Percentiles rank a stretch among this genome's conserved stretches.
Evolutionary conservation across 768 basidiomycete species (phyloP).

Genomic region (Auricularia heimuer): DNA sequence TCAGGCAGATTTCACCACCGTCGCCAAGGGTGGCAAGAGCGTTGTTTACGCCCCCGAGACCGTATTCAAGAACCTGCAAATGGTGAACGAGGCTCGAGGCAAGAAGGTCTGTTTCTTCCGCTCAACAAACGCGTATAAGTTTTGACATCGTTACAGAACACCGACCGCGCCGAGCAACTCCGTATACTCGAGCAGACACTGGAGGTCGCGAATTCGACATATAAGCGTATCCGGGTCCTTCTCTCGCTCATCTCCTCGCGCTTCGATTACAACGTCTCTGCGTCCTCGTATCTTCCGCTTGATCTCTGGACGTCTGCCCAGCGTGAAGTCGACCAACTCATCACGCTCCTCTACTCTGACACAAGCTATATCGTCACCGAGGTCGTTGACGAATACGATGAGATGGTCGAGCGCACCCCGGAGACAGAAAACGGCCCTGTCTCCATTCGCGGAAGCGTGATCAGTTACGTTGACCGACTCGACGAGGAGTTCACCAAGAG

Average conservation of each 20-base stretch:
- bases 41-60: slow-evolving; percentile 74
- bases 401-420: slow-evolving; percentile 73
- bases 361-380: slow-evolving; percentile 77
- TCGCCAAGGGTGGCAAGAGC: slow-evolving; percentile 81
- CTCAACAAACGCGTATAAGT: neutral
- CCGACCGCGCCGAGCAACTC: slow-evolving; percentile 91
- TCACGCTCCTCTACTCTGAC: slow-evolving; percentile 66
- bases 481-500: slow-evolving; percentile 98
- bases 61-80: slow-evolving; percentile 87
- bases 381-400: slow-evolving; percentile 84
- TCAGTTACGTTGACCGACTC: slow-evolving; percentile 89
- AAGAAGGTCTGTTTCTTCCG: slow-evolving; percentile 63
- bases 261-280: slow-evolving; percentile 92
- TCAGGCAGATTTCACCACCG: slow-evolving; percentile 74
- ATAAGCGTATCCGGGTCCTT: slow-evolving; percentile 90
- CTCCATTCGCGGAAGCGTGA: slow-evolving; percentile 87
- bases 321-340: slow-evolving; percentile 78
- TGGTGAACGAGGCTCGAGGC: slow-evolving; percentile 88
- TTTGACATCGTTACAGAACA: slow-evolving; percentile 51
- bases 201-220: slow-evolving; percentile 75
- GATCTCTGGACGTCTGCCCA: slow-evolving; percentile 87
- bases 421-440: slow-evolving; percentile 65
- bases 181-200: slow-evolving; percentile 80
- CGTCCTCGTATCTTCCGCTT: slow-evolving; percentile 79
- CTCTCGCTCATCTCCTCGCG: slow-evolving; percentile 89